phyloP scores from a whole-genome alignment of 345 rosid genomes.

The Brassica rapa region DNA sequence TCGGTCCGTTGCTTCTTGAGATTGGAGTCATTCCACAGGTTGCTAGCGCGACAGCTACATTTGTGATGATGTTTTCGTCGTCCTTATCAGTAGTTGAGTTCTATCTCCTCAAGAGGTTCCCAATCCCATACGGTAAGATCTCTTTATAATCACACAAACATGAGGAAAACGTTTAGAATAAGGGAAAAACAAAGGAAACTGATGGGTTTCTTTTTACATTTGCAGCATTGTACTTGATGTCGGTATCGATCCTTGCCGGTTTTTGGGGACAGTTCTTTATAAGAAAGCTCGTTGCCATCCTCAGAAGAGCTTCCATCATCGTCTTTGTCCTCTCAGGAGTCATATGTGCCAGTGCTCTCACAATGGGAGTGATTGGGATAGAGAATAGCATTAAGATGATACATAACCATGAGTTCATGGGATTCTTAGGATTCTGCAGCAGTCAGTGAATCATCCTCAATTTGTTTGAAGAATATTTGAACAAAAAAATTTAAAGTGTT shows the following conservation, averaged over 20 bases:
- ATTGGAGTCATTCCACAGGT: constrained; percentile 99
- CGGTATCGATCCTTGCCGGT: constrained; percentile 70
- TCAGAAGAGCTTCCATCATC: constrained; percentile 66
- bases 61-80: constrained; percentile 97
- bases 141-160: constrained; percentile 1
- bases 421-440: constrained; percentile 74
- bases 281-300: constrained; percentile 57
- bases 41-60: constrained; percentile 96
- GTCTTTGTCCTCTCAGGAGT: constrained; percentile 82
- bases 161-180: neutral
- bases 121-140: constrained; percentile 77
- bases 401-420: constrained; percentile 78
- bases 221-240: constrained; percentile 69
- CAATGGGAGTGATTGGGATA: constrained; percentile 76
- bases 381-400: constrained; percentile 66
- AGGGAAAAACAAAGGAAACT: neutral
- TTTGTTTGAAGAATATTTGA: neutral
- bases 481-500: neutral
- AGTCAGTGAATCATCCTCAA: constrained; percentile 44
- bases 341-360: constrained; percentile 79
- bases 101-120: constrained; percentile 88
- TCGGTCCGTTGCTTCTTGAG: constrained; percentile 93
- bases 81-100: constrained; percentile 95
- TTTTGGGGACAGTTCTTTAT: constrained; percentile 88
- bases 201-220: constrained; percentile 18